A percentile compares a stretch with the other conserved stretches of the same genome.
Evolutionary conservation across 345 rosid species (phyloP).

Genomic region (Iberis pinnata): DNA sequence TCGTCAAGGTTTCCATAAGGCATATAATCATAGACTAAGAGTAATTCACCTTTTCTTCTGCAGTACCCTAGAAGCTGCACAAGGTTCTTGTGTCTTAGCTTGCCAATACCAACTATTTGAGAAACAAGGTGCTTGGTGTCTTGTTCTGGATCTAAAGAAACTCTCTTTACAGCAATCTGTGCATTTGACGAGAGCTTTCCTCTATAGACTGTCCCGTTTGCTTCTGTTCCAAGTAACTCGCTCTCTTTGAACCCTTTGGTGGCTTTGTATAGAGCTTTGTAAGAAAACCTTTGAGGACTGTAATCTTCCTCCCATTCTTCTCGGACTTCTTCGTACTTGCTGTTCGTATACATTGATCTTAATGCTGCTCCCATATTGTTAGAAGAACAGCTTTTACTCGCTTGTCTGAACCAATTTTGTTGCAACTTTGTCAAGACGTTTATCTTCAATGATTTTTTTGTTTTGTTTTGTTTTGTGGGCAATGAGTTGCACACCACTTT

Average conservation of each 20-base stretch:
- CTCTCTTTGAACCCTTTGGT: conserved; percentile 55
- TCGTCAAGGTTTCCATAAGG: conserved; percentile 53
- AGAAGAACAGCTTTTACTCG: conserved; percentile 15
- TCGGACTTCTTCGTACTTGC: conserved; percentile 46
- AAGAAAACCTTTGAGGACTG: conserved; percentile 53
- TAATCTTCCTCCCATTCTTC: conserved; percentile 69
- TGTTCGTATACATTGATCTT: conserved; percentile 31
- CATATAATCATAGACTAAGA: conserved; percentile 53
- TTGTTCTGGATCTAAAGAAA: conserved; percentile 40
- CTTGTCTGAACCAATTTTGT: conserved; percentile 9
- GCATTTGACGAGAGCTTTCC: conserved; percentile 42
- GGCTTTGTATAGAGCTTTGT: conserved; percentile 48
- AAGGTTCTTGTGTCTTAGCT: conserved; percentile 45
- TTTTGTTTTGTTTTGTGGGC: conserved; percentile 28
- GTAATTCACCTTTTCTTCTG: conserved; percentile 46
- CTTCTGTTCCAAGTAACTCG: conserved; percentile 48
- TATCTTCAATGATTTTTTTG: conserved; percentile 15
- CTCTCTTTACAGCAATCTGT: conserved; percentile 52
- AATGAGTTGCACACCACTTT: conserved; percentile 31
- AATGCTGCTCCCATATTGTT: conserved; percentile 33
- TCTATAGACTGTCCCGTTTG: conserved; percentile 53
- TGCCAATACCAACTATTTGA: conserved; percentile 43
- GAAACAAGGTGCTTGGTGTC: conserved; percentile 46
- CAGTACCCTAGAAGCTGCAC: conserved; percentile 53
- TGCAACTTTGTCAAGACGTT: conserved; percentile 14